These are phyloP conservation scores for Aspergillus eucalypticola DNA, from an alignment of 2,329 filamentous ascomycete genomes.

Conservation along the genomic window DNA sequence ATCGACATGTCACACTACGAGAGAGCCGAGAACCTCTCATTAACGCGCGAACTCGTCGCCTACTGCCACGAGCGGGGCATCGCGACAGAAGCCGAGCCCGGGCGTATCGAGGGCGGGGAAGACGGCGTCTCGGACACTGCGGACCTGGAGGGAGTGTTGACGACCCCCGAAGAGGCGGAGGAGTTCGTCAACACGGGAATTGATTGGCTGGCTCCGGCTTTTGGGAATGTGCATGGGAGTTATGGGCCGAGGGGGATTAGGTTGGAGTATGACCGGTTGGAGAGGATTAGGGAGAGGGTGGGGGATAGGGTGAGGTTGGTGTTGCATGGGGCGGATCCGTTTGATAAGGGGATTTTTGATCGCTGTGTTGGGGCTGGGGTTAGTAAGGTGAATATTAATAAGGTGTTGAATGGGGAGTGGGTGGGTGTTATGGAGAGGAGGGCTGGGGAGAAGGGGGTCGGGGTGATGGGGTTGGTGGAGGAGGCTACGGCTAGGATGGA, in stretches of 20 bases:
- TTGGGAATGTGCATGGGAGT: conserved; percentile 74
- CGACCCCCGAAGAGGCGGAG: conserved; percentile 67
- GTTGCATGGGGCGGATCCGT: conserved; percentile 61
- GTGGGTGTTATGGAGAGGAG: conserved; percentile 50
- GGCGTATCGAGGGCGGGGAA: conserved; percentile 71
- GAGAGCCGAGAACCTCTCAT: conserved; percentile 66
- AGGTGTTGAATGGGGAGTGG: conserved; percentile 57
- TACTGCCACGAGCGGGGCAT: conserved; percentile 67
- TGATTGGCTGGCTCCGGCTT: conserved; percentile 72
- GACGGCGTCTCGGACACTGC: conserved; percentile 71
- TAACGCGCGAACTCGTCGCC: conserved; percentile 62
- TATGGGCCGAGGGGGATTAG: conserved; percentile 67
- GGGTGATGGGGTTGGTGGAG: conserved; percentile 57
- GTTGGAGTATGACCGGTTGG: conserved; percentile 60
- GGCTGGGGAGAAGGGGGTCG: conserved; percentile 47
- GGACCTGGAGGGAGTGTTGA: conserved; percentile 64
- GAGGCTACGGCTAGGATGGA: conserved; percentile 57
- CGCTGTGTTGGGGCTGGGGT: conserved; percentile 58
- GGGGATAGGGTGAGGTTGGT: conserved; percentile 54
- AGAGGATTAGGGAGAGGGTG: conserved; percentile 52
- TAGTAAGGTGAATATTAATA: conserved; percentile 61
- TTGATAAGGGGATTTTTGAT: conserved; percentile 55
- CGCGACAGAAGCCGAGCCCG: conserved; percentile 70
- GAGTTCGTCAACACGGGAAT: conserved; percentile 72
- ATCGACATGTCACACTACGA: conserved; percentile 75